Conservation (phyloP, 768 basidiomycete species). For the Pleurotus ostreatus region DNA sequence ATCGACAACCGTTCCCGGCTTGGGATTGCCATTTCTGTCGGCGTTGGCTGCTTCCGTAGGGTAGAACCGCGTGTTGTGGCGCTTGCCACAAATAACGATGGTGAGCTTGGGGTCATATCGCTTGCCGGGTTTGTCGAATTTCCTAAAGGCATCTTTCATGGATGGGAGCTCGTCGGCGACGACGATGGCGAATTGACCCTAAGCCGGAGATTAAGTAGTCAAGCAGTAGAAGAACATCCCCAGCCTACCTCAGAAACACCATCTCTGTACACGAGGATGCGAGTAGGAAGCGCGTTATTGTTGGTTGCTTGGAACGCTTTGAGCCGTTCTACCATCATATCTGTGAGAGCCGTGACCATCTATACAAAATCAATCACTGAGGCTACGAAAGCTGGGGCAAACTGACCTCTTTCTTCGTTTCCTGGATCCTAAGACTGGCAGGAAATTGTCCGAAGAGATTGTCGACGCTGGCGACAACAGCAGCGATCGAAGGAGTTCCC, state of each 20-base stretch:
- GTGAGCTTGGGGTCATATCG: slow-evolving; percentile 55
- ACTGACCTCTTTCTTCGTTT: slow-evolving; percentile 71
- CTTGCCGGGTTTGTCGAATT: slow-evolving; percentile 34
- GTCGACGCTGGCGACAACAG: slow-evolving; percentile 79
- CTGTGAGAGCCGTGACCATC: slow-evolving; percentile 69
- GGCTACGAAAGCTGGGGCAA: background rate
- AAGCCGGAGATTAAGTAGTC: slow-evolving; percentile 21
- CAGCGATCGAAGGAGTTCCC: slow-evolving; percentile 79
- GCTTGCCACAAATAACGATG: slow-evolving; percentile 68
- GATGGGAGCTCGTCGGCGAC: slow-evolving; percentile 60
- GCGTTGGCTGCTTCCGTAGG: slow-evolving; percentile 48
- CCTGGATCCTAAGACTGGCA: slow-evolving; percentile 68
- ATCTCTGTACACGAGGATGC: slow-evolving; percentile 74
- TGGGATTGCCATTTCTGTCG: slow-evolving; percentile 68
- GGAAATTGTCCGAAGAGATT: slow-evolving; percentile 64
- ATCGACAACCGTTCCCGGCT: slow-evolving; percentile 80
- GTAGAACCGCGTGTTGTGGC: slow-evolving; percentile 60
- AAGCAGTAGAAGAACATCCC: background rate
- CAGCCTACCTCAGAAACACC: slow-evolving; percentile 71
- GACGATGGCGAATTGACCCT: slow-evolving; percentile 73
- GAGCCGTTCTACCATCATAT: slow-evolving; percentile 69
- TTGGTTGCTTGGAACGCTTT: slow-evolving; percentile 44
- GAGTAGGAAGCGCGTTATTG: slow-evolving; percentile 48
- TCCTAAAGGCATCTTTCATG: slow-evolving; percentile 56
- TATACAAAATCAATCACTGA: slow-evolving; percentile 21